A percentile compares a stretch with the other conserved stretches of the same genome.
phyloP scores from a whole-genome alignment of 148 eudicot species.

The Heliamphora exappendiculata region DNA sequence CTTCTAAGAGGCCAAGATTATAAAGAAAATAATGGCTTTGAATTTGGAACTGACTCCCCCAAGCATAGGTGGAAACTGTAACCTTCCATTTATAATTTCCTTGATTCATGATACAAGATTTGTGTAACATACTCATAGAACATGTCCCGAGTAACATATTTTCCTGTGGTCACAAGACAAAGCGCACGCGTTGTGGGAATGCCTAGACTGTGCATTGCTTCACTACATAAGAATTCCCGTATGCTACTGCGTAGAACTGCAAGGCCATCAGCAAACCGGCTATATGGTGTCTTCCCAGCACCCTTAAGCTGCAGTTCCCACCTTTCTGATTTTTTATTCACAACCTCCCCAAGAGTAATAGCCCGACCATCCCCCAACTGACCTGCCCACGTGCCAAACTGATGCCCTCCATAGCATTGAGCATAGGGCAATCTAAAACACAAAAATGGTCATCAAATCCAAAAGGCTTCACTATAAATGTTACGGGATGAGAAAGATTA shows the following conservation, averaged over 20 bases:
- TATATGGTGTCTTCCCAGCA: slow-evolving; percentile 95
- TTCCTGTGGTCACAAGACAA: slow-evolving; percentile 87
- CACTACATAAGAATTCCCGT: slow-evolving; percentile 94
- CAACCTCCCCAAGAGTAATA: slow-evolving; percentile 76
- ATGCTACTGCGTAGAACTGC: slow-evolving; percentile 96
- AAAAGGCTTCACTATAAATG: slow-evolving; percentile 1
- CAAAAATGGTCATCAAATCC: background rate
- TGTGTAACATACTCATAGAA: slow-evolving; percentile 81
- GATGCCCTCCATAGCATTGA: slow-evolving; percentile 98
- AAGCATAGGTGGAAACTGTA: background rate
- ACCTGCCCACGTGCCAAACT: slow-evolving; percentile 99
- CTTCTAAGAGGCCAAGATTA: background rate
- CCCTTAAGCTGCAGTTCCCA: slow-evolving; percentile 99
- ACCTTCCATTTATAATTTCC: background rate
- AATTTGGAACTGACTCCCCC: background rate
- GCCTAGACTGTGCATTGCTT: slow-evolving; percentile 92
- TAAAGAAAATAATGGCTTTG: background rate
- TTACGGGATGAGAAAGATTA: background rate
- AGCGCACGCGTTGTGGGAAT: slow-evolving; percentile 97
- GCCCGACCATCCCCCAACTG: slow-evolving; percentile 99
- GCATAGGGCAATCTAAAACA: slow-evolving; percentile 70
- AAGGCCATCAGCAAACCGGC: slow-evolving; percentile 98
- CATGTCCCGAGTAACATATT: slow-evolving; percentile 84
- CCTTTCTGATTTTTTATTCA: slow-evolving; percentile 78
- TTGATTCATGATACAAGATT: background rate